Base-by-base conservation (phyloP, 1,284 basidiomycete species). In the Sporisorium exsertum region DNA sequence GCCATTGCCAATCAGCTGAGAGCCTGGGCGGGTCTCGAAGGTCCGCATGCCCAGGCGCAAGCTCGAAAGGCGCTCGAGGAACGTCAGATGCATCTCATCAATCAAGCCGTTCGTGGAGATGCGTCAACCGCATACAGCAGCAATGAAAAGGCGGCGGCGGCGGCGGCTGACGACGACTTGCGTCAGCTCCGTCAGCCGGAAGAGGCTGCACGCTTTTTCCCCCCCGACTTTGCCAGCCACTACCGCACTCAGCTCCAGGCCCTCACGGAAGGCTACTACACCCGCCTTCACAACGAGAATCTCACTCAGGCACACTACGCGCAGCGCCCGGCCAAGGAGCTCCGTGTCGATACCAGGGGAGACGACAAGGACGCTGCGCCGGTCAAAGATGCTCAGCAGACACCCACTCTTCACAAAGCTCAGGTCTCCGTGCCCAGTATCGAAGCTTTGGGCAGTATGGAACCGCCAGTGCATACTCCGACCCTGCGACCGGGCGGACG, bases 21-120 rank as follows among this genome's bases (percentile, higher is more conserved):
- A 4, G 81, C 80, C 8, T 81, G 78, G 81, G 82, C 81, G 13
- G 82, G 82, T 10, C 74, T 84, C n/a, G 77, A 84, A 40, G 82
- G 82, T 7, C 78, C 73, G 16, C 67, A 84, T 32, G 58, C 64
- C 5, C 82, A 83, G 50, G 73, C 65, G 10, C 45, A 80, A 60
- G 82, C 82, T 27, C 63, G 78, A 2, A 54, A 71, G 20, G 59
- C 68, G 15, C 72, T 83, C 24, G 73, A 82, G n/a, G 53, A 77
- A 33, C 63, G 74, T 6, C 76, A 80, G 53, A 55, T 57, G 18
- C 76, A 80, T 18, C 60, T 81, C 43, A 64, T 75, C 56, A 64
- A 60, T 49, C 66, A 74, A 40, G 61, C 58, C 5, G 54, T 69
- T 18, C 58, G 63, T 24, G 60, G 46, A 33, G 60, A 61, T 27